Conservation (phyloP, 2,329 filamentous ascomycete species). For the Fusarium lateritium region DNA sequence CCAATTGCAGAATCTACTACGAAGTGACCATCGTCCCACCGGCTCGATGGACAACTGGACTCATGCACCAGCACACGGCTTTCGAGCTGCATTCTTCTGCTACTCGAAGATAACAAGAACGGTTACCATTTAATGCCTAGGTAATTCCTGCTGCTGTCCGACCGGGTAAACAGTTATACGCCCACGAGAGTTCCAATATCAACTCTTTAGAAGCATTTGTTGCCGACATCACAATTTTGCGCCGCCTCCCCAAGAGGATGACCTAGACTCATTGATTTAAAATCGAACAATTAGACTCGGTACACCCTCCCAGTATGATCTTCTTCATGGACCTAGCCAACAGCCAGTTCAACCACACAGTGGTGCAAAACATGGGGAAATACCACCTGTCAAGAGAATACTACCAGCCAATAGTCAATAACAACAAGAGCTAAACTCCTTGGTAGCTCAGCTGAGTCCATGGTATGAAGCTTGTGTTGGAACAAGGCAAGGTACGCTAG, state of each 20-base stretch:
- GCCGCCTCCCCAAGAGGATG: too few species aligned
- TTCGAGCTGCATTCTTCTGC: too few species aligned
- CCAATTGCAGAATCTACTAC: background rate
- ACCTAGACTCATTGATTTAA: too few species aligned
- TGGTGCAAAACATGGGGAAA: background rate
- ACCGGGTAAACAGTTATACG: too few species aligned
- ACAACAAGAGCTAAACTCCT: background rate
- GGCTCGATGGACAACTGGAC: background rate
- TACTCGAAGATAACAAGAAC: background rate
- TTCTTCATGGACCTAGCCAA: too few species aligned
- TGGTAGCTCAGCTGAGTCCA: background rate
- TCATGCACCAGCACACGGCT: too few species aligned
- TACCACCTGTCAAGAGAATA: background rate
- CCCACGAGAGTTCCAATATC: too few species aligned
- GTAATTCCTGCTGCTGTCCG: rapidly evolving
- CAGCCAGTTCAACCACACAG: background rate
- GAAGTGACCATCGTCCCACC: background rate
- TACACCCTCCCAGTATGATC: background rate
- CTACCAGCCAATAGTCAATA: background rate
- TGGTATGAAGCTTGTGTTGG: background rate
- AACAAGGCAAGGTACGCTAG: background rate
- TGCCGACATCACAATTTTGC: too few species aligned
- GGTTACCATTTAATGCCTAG: background rate
- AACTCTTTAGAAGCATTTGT: too few species aligned
- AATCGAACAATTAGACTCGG: background rate